A percentile compares a stretch with the other conserved stretches of the same genome.
phyloP scores from a whole-genome alignment of 2,329 filamentous ascomycete species.

The Alternaria rosae region DNA sequence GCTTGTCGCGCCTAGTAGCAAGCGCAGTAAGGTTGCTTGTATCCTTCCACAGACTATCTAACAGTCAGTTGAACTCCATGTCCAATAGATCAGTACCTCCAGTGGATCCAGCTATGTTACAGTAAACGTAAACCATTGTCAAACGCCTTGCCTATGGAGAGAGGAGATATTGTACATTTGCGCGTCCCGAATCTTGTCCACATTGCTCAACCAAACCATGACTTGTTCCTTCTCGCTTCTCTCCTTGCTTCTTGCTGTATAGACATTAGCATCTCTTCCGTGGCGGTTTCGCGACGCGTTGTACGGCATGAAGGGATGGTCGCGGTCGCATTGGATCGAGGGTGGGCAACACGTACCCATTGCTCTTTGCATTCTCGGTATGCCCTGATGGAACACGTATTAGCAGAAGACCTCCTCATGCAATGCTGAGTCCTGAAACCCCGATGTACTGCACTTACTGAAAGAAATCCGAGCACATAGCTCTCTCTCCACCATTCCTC shows the following conservation, averaged over 20 bases:
- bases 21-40: not conserved
- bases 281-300: not conserved
- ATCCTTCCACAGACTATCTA: not conserved
- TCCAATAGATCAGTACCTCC: not conserved
- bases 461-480: slow-evolving; percentile 96
- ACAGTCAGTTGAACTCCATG: not conserved
- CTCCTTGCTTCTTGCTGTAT: slow-evolving; percentile 31
- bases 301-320: not conserved
- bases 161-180: slow-evolving; percentile 18
- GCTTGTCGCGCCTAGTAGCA: not conserved
- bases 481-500: slow-evolving; percentile 83
- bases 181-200: not conserved
- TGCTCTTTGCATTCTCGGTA: slow-evolving; percentile 94
- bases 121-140: not conserved
- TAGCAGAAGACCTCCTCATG: not conserved
- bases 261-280: slow-evolving; percentile 5
- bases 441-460: slow-evolving; percentile 65
- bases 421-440: not conserved
- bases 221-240: slow-evolving; percentile 30
- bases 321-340: not conserved
- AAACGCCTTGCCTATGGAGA: slow-evolving; percentile 23
- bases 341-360: slow-evolving; percentile 70
- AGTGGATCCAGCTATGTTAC: not conserved
- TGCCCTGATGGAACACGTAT: slow-evolving; percentile 64
- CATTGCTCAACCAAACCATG: slow-evolving; percentile 27